Conservation (phyloP, 1,284 basidiomycete genomes). For the Irpex sp. region DNA sequence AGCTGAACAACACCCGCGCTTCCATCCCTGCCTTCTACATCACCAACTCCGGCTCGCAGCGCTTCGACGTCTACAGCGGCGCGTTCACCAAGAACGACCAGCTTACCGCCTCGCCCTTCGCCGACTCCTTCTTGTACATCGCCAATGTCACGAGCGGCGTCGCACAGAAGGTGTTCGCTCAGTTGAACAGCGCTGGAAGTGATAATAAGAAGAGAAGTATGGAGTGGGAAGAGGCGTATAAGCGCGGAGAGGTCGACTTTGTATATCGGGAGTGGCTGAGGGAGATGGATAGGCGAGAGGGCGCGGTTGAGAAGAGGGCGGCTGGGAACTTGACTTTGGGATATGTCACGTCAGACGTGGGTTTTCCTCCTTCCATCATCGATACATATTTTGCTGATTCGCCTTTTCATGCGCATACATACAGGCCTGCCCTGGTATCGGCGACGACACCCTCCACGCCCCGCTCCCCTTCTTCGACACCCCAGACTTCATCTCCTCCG, state of each 20-base stretch:
- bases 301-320: constrained; percentile 30
- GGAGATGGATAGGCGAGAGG: constrained; percentile 44
- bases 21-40: constrained; percentile 66
- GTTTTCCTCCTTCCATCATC: background rate
- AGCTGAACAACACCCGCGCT: constrained; percentile 58
- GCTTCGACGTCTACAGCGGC: constrained; percentile 71
- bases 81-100: constrained; percentile 79
- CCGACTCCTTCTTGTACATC: constrained; percentile 58
- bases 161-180: constrained; percentile 50
- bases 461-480: constrained; percentile 51
- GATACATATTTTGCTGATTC: background rate
- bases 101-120: constrained; percentile 66
- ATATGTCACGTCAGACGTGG: constrained; percentile 74
- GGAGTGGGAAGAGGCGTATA: constrained; percentile 38
- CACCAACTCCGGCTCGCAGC: constrained; percentile 69
- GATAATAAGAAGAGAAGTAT: constrained; percentile 28
- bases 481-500: constrained; percentile 60
- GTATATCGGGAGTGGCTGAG: constrained; percentile 52
- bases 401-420: background rate
- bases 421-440: constrained; percentile 67
- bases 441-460: constrained; percentile 63
- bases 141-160: constrained; percentile 43
- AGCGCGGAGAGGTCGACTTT: constrained; percentile 46
- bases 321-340: constrained; percentile 56
- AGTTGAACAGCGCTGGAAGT: constrained; percentile 47